Evolutionary conservation across 352 stramenopile species (phyloP).

Genomic region (Phytophthora pinifolia): DNA sequence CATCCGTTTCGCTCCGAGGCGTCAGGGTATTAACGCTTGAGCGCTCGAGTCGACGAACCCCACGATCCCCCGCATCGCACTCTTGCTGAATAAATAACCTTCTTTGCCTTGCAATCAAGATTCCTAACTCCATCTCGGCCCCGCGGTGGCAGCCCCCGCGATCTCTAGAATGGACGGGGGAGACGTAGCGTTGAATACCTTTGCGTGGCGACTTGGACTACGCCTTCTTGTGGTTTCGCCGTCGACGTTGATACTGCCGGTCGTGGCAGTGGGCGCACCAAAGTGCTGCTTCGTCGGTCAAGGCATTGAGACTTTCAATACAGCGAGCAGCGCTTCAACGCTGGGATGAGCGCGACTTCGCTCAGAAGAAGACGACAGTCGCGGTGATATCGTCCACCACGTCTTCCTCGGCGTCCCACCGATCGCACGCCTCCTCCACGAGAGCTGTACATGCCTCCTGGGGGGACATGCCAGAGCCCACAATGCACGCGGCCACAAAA

Average conservation of each 20-base stretch:
- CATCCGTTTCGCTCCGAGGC: background rate
- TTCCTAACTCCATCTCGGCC: conserved; percentile 5
- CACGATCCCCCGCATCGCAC: background rate
- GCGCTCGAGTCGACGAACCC: background rate
- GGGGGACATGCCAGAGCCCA: conserved; percentile 44
- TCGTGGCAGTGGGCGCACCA: background rate
- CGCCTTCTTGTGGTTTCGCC: background rate
- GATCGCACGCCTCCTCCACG: conserved; percentile 64
- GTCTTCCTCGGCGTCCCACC: conserved; percentile 81
- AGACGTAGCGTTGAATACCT: background rate
- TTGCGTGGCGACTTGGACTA: conserved; percentile 3
- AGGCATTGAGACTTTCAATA: background rate
- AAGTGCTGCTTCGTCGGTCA: background rate
- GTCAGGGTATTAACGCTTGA: background rate
- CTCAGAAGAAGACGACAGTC: conserved; percentile 64
- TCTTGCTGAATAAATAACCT: conserved; percentile 19
- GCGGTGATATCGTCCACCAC: conserved; percentile 85
- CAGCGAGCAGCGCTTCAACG: background rate
- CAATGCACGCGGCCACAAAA: conserved; percentile 58
- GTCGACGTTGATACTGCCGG: background rate
- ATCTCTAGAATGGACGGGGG: background rate
- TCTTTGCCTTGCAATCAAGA: conserved; percentile 14
- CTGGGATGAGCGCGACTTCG: background rate
- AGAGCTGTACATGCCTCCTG: conserved; percentile 69
- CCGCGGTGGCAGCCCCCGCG: background rate